A percentile compares a stretch with the other conserved stretches of the same genome.
phyloP scores from a whole-genome alignment of 2,329 filamentous ascomycete species.

The Botrytis galanthina region DNA sequence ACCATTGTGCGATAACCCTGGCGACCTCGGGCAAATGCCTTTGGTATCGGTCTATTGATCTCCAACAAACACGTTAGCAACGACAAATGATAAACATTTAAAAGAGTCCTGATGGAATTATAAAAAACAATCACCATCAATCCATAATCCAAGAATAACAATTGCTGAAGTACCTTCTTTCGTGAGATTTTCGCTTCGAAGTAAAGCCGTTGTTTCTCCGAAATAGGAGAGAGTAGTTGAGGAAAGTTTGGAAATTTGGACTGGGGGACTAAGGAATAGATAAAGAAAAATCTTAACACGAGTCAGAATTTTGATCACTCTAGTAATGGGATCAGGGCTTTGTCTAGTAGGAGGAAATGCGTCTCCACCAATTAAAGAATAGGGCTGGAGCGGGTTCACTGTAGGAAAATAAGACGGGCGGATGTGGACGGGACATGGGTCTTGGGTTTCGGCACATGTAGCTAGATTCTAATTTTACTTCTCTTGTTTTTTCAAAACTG shows the following conservation, averaged over 20 bases:
- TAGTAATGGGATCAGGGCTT: not conserved
- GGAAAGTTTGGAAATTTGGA: not conserved
- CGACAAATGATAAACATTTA: not conserved
- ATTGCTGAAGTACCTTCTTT: not conserved
- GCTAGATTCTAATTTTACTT: not conserved
- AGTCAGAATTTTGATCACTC: not conserved
- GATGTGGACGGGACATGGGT: not conserved
- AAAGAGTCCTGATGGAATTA: not conserved
- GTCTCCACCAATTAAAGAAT: not conserved
- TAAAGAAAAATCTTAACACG: not conserved
- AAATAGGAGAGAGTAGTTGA: not conserved
- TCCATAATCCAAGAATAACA: not conserved
- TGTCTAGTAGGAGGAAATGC: not conserved
- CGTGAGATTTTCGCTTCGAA: slow-evolving; percentile 6
- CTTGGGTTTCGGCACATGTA: not conserved
- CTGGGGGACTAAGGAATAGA: not conserved
- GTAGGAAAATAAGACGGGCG: no score
- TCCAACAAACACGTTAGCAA: not conserved
- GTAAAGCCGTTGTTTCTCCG: not conserved
- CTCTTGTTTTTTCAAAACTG: not conserved
- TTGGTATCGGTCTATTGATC: not conserved
- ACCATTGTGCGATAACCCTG: not conserved
- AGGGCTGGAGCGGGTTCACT: not conserved
- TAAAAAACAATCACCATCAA: not conserved
- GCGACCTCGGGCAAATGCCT: not conserved